phyloP scores from a whole-genome alignment of 1,139 yeast species.

The Nakaseomyces nivariensis region DNA sequence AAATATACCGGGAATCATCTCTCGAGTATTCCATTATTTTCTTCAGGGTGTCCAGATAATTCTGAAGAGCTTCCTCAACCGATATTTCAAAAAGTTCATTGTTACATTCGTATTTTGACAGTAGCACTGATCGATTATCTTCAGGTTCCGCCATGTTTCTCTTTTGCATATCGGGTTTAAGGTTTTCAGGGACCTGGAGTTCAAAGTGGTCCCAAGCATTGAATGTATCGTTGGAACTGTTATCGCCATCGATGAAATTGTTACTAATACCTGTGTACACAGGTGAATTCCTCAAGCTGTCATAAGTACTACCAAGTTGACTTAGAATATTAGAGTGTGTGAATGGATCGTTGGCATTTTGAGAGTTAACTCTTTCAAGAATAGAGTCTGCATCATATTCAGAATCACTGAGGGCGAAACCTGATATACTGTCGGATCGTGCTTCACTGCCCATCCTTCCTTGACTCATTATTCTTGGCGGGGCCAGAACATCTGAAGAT shows the following conservation, averaged over 20 bases:
- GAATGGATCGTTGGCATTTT: neutral
- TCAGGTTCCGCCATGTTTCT: neutral
- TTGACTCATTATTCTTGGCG: neutral
- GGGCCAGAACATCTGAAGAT: neutral
- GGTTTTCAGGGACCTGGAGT: neutral
- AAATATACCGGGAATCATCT: slow-evolving; percentile 3
- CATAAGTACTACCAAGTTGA: neutral
- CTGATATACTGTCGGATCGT: slow-evolving; percentile 22
- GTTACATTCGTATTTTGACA: neutral
- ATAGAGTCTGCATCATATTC: neutral
- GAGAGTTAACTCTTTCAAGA: neutral
- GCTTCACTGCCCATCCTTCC: slow-evolving; percentile 2
- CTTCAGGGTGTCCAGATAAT: slow-evolving; percentile 13
- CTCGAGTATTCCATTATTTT: slow-evolving; percentile 10
- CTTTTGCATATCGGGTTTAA: neutral
- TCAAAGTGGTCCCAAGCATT: neutral
- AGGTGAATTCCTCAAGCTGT: neutral
- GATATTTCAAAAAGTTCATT: slow-evolving; percentile 6
- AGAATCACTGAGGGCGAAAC: slow-evolving; percentile 25
- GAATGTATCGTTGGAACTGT: neutral
- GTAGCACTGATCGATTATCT: neutral
- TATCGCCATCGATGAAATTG: neutral
- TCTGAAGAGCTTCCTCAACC: slow-evolving; percentile 14
- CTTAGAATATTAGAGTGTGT: neutral
- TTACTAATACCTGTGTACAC: neutral